Evolutionary conservation across 139 green algal species (phyloP), one percentile per base, ranked within the genome.

Genomic region (Monoraphidium neglectum): DNA sequence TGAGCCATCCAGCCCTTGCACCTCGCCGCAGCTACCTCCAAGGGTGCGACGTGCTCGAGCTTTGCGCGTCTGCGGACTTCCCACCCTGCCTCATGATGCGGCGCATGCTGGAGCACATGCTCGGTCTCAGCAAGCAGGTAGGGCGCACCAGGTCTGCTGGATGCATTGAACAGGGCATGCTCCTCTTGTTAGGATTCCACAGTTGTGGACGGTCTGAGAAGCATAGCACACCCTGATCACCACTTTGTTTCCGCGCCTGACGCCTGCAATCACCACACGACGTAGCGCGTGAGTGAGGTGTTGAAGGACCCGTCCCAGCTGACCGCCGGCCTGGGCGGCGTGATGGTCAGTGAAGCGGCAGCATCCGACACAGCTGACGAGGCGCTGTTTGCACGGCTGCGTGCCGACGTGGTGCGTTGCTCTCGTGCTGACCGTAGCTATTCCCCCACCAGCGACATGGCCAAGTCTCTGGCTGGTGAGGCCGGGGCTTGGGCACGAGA

Each of bases 71-170:
- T 6, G 77, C 89, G 15, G 82, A 96, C 80, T 89, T 94, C 51
- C 86, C 90, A 12, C 89, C 91, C 12, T 96, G 90, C 83, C 86
- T 93, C 40, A 74, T 96, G 24, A 49, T 93, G 67, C 76, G 92
- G 1, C 84, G 84, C 13, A 74, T 96, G 78, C 77, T 88, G 64
- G 86, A 90, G 68, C 43, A 57, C 26, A 38, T 93, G 49, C 68
- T 83, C n/a, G 56, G 69, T 6, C 67, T 86, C 24, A 69, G 47
- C 21, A 81, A 77, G 47, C 43, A 82, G 57, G 74, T 77, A 40
- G n/a, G n/a, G n/a, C n/a, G n/a, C n/a, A n/a, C n/a, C n/a, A n/a
- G n/a, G n/a, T n/a, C n/a, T n/a, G n/a, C n/a, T n/a, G n/a, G n/a
- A n/a, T n/a, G n/a, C n/a, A n/a, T n/a, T n/a, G n/a, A n/a, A n/a